These are phyloP conservation scores for Coemansia sp. DNA, from an alignment of 192 early-diverging fungal species.

Conservation along the genomic window DNA sequence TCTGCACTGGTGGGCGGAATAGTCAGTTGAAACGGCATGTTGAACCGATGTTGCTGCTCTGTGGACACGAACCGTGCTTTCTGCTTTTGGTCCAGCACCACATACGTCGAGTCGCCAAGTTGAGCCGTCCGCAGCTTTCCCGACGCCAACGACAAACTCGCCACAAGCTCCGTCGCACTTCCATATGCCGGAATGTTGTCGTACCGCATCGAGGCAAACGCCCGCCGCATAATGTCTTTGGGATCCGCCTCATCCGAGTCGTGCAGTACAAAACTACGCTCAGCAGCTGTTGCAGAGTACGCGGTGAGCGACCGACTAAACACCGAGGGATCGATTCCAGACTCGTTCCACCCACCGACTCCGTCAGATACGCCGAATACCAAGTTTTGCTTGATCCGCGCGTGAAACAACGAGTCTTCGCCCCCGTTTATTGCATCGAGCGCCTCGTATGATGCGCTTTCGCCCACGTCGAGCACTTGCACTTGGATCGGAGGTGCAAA, in stretches of 20 bases:
- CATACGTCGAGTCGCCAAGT: slow-evolving; percentile 52
- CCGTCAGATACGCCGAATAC: slow-evolving; percentile 51
- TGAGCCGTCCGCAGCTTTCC: slow-evolving; percentile 41
- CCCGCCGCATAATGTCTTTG: slow-evolving; percentile 41
- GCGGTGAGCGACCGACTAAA: slow-evolving; percentile 51
- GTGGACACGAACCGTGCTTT: slow-evolving; percentile 34
- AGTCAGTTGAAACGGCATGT: slow-evolving; percentile 54
- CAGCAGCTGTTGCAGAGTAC: slow-evolving; percentile 28
- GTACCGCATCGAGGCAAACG: slow-evolving; percentile 44
- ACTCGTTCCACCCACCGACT: slow-evolving; percentile 55
- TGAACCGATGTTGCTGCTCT: slow-evolving; percentile 55
- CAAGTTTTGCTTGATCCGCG: slow-evolving; percentile 43
- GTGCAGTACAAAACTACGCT: slow-evolving; percentile 39
- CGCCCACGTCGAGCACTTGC: slow-evolving; percentile 36
- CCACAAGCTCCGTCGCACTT: slow-evolving; percentile 41
- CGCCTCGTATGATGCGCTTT: slow-evolving; percentile 18
- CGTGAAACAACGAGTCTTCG: slow-evolving; percentile 53
- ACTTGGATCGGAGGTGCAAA: slow-evolving; percentile 52
- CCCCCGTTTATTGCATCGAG: slow-evolving; percentile 52
- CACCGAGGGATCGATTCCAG: slow-evolving; percentile 50
- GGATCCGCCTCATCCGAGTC: slow-evolving; percentile 52
- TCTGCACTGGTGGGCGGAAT: slow-evolving; percentile 32
- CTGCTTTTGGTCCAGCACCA: slow-evolving; percentile 25
- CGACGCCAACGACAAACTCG: slow-evolving; percentile 33
- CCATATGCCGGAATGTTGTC: slow-evolving; percentile 44